Conservation (phyloP, 345 rosid species). For the Arabis alpina region DNA sequence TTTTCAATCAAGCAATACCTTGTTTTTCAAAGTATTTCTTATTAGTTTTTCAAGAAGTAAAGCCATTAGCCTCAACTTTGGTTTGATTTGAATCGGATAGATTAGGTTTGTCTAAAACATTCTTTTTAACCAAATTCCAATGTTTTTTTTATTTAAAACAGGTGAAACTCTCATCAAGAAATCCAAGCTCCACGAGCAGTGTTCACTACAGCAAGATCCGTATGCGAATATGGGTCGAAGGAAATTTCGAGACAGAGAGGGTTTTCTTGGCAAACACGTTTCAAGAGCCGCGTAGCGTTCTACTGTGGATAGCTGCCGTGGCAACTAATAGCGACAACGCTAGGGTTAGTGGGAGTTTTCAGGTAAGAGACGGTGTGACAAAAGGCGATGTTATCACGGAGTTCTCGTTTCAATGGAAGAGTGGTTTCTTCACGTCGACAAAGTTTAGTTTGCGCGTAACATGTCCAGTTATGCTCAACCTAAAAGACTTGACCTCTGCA, state of each 20-base stretch:
- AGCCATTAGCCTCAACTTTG: not conserved
- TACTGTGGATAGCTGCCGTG: constrained; percentile 10
- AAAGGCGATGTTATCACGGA: constrained; percentile 12
- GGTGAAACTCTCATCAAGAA: constrained; percentile 28
- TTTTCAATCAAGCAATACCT: not conserved
- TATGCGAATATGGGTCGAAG: not conserved
- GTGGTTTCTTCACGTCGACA: not conserved
- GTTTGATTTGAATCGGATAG: not conserved
- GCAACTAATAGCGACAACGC: constrained; percentile 1
- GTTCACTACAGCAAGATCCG: constrained; percentile 17
- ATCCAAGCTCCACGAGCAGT: constrained; percentile 2
- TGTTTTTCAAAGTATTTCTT: not conserved
- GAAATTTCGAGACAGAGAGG: constrained; percentile 11
- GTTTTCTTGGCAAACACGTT: not conserved
- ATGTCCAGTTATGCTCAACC: constrained; percentile 32
- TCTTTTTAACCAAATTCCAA: not conserved
- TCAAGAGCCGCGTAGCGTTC: constrained; percentile 5
- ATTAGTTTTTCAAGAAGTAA: not conserved
- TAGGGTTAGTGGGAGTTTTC: constrained; percentile 8
- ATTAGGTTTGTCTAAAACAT: not conserved
- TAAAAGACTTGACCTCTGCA: constrained; percentile 22
- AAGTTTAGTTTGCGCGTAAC: not conserved
- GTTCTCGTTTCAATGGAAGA: not conserved
- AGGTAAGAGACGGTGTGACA: constrained; percentile 6
- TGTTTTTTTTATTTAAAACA: constrained; percentile 6